These are phyloP conservation scores for Citropsis articulata DNA, from an alignment of 345 rosid genomes.

Conservation along the genomic window DNA sequence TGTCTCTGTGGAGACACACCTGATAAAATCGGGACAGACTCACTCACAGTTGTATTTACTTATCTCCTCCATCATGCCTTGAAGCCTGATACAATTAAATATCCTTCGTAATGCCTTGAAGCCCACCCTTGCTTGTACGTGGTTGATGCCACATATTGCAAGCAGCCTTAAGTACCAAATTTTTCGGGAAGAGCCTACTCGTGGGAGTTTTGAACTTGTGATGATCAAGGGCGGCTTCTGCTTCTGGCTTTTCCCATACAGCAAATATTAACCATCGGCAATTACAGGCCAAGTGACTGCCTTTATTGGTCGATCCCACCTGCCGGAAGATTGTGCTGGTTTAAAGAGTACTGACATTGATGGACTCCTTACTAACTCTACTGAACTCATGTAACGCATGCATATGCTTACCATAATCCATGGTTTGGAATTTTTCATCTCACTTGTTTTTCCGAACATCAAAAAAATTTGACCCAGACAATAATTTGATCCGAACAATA, in stretches of 20 bases:
- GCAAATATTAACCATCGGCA: not conserved
- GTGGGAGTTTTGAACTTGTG: not conserved
- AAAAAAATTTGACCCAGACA: no score
- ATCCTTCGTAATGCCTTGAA: not conserved
- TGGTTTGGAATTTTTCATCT: not conserved
- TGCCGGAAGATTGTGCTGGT: not conserved
- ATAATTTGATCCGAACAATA: no score
- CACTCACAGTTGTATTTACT: not conserved
- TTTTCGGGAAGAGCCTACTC: not conserved
- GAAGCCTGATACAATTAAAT: not conserved
- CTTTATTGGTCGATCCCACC: not conserved
- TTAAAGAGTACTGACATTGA: slow-evolving; percentile 4
- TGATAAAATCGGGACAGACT: not conserved
- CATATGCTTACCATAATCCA: not conserved
- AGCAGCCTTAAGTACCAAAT: not conserved
- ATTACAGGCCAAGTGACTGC: not conserved
- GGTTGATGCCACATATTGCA: not conserved
- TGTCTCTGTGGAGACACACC: not conserved
- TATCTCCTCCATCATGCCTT: not conserved
- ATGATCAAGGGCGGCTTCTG: slow-evolving; percentile 5
- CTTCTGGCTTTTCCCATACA: not conserved
- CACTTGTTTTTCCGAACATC: not conserved
- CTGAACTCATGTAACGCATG: not conserved
- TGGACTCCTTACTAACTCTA: not conserved
- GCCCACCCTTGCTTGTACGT: not conserved